Evolutionary conservation across 495 filamentous ascomycete species (phyloP), one percentile per base, ranked within the genome.

Genomic region (Neurospora tetraspora): DNA sequence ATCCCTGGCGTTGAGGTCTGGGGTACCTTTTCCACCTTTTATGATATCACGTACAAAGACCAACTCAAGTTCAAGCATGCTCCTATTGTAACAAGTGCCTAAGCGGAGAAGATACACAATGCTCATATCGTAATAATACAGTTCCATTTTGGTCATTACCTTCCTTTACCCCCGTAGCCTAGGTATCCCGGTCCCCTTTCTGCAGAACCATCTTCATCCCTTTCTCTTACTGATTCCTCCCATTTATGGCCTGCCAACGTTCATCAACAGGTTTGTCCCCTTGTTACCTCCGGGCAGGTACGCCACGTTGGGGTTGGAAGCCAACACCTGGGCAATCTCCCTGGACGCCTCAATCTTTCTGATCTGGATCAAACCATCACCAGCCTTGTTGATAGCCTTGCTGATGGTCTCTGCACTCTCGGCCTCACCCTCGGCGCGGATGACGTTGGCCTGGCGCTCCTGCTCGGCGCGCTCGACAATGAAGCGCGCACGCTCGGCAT

Each of bases 381-480:
- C 96, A 39, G 89, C 87, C 89, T 94, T 97, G 78, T 93, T 93
- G 71, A 99, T 93, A 8, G 96, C 91, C 85, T 89, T 94, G 85
- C 87, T 89, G 82, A 99, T 98, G 71, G 94, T 95, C 68, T 98
- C 96, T 70, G 96, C 96, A 78, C 89, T 91, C 88, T 98, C 95
- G 74, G 94, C 94, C 81, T 99, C 96, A 80, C 96, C 96, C 88
- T 99, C 96, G 34, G 96, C 94, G 65, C 96, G 88, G 82, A 99
- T 98, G 76, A 99, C 96, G 82, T 95, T 98, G 73, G 96, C 96
- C 85, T 99, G 96, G 77, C 96, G 88, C 86, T 99, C 96, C 87
- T 99, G 96, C 89, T 99, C 96, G 73, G 96, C 96, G 79, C 93
- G 93, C 90, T 99, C 96, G 83, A 99, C 96, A 78, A 99, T 94